Evolutionary conservation across 805 yeast species (phyloP).

Genomic region (Nakazawaea ernobii): DNA sequence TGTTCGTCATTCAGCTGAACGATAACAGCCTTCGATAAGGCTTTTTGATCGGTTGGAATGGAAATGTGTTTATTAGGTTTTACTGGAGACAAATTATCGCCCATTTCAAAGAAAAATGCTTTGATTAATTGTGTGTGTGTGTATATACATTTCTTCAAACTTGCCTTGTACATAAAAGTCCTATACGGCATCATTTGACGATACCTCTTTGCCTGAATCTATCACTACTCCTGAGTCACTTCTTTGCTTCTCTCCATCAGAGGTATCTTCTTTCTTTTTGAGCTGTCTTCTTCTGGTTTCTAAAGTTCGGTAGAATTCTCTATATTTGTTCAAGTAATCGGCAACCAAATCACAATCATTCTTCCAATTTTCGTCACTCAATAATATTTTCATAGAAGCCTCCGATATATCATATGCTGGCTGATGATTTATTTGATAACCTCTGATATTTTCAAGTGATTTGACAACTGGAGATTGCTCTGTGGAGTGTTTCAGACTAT

Average conservation of each 20-base stretch:
- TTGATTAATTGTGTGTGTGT: no score
- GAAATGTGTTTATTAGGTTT: no score
- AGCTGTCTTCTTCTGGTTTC: background rate
- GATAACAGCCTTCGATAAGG: no score
- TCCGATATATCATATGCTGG: background rate
- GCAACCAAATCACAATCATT: constrained; percentile 2
- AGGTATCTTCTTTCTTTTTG: background rate
- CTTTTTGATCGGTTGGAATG: no score
- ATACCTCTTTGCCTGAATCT: no score
- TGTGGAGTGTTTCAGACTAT: background rate
- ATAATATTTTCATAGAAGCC: background rate
- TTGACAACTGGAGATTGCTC: background rate
- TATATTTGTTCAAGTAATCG: constrained; percentile 4
- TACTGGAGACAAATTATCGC: no score
- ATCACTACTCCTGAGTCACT: background rate
- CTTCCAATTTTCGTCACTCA: constrained; percentile 4
- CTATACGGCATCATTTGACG: no score
- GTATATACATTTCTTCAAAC: no score
- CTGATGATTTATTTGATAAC: background rate
- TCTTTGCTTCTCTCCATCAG: no score
- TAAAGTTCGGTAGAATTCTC: background rate
- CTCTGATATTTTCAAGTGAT: background rate
- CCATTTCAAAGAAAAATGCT: no score
- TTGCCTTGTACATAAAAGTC: no score
- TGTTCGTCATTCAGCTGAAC: no score